Evolutionary conservation across 108 stramenopile species (phyloP).

Genomic region (Nannochloropsis salina): DNA sequence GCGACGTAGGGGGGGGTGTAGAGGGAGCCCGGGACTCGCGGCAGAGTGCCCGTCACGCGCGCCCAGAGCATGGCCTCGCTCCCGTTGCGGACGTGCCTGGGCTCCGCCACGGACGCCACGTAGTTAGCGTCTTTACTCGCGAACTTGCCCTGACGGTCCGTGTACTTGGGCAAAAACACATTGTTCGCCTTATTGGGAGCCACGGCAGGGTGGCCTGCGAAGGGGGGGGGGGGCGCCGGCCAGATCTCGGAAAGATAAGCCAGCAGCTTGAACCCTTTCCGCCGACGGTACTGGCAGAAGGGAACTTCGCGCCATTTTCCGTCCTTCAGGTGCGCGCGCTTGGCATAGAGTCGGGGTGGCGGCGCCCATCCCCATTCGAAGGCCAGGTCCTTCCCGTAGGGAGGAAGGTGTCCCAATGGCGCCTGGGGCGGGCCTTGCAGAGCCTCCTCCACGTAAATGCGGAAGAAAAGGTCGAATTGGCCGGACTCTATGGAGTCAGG

Average conservation of each 20-base stretch:
- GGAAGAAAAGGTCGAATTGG: neutral
- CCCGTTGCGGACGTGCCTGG: neutral
- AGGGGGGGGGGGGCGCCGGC: neutral
- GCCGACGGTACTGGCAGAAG: conserved; percentile 4
- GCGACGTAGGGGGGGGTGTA: conserved; percentile 19
- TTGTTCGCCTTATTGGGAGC: conserved; percentile 6
- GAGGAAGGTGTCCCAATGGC: neutral
- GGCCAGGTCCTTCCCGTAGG: neutral
- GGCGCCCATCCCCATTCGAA: conserved; percentile 8
- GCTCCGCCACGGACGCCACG: neutral
- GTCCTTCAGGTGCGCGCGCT: neutral
- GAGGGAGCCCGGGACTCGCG: conserved; percentile 2
- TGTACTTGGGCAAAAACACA: neutral
- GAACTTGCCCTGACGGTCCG: neutral
- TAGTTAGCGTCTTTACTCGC: neutral
- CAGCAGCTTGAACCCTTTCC: neutral
- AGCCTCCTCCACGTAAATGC: conserved; percentile 7
- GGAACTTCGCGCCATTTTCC: neutral
- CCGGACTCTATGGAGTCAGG: neutral
- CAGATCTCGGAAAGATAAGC: neutral
- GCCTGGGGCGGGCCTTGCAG: neutral
- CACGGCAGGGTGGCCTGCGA: neutral
- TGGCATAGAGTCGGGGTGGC: neutral
- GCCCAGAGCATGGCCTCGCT: neutral
- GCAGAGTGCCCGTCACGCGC: neutral